phyloP scores from a whole-genome alignment of 2,329 filamentous ascomycete species.

The Botrytis porri region DNA sequence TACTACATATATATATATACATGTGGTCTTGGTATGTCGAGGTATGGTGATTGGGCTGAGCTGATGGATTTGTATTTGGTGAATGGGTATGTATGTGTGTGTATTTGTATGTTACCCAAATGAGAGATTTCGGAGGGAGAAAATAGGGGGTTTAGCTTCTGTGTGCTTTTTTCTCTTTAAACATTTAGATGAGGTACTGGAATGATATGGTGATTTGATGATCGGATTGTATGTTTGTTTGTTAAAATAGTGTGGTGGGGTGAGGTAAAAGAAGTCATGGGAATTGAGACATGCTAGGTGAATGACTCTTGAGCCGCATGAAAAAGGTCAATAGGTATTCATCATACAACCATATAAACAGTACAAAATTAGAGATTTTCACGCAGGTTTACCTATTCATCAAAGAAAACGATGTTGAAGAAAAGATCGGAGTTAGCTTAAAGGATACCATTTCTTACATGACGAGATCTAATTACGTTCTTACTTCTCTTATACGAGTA shows the following conservation, averaged over 20 bases:
- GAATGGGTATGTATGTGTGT: background rate
- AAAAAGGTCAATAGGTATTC: background rate
- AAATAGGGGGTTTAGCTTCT: background rate
- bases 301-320: background rate
- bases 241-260: background rate
- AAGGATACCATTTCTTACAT: background rate
- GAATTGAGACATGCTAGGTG: background rate
- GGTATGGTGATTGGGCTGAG: background rate
- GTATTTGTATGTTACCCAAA: background rate
- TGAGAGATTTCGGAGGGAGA: background rate
- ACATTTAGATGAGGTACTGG: background rate
- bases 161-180: background rate
- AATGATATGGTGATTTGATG: background rate
- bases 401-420: background rate
- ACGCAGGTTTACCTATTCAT: background rate
- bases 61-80: background rate
- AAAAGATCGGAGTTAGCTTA: background rate
- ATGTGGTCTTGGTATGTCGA: background rate
- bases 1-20: background rate
- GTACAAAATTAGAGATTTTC: background rate
- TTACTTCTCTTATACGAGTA: background rate
- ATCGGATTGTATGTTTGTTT: rapidly evolving
- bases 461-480: too few relatives aligned
- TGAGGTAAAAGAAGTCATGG: background rate
- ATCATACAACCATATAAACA: background rate